Evolutionary conservation across 352 stramenopile species (phyloP), one percentile per base, ranked within the genome.

Genomic region (Pythium sp.): DNA sequence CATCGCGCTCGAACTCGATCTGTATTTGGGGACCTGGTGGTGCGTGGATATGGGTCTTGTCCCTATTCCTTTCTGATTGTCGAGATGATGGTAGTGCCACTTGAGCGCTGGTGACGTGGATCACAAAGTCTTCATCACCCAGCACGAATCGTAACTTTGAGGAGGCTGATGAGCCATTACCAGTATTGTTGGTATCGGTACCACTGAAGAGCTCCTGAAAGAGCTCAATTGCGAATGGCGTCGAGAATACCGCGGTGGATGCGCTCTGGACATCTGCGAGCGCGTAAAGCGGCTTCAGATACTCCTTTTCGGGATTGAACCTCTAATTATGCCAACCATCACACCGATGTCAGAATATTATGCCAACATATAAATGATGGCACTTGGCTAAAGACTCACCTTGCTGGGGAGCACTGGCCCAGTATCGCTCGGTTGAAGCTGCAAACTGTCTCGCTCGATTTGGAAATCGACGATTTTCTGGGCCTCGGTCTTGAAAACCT

Each of bases 271-370:
- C 56, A 0, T 74, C 64, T n/a, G 79, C 70, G 0, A 64, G 66
- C 14, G 81, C 78, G 47, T 88, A 91, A 14, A 91, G 62, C 1
- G 84, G 82, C 22, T 65, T 26, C 28, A 92, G 53, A 46, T 79
- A 91, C 41, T 91, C 84, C 6, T 63, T 75, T 1, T 78, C 76
- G 7, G 60, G 67, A 28, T 77, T 68, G 60, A 91, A 92, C 67
- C 69, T 70, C 77, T 32, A 32, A 32, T 32, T 4, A 5, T 83
- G 7, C 49, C 43, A 43, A 1, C 2, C 30, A 32, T 32, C 30
- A 32, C 30, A 5, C 30, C 30, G 5, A 32, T 32, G 30, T 32
- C 30, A 32, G 30, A 32, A 32, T 32, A 32, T 32, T 32, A 32
- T 32, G 30, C 30, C 30, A 32, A 32, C 30, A 32, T 32, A 32